phyloP scores from a whole-genome alignment of 1,139 yeast genomes.

The Meyerozyma guilliermondii region DNA sequence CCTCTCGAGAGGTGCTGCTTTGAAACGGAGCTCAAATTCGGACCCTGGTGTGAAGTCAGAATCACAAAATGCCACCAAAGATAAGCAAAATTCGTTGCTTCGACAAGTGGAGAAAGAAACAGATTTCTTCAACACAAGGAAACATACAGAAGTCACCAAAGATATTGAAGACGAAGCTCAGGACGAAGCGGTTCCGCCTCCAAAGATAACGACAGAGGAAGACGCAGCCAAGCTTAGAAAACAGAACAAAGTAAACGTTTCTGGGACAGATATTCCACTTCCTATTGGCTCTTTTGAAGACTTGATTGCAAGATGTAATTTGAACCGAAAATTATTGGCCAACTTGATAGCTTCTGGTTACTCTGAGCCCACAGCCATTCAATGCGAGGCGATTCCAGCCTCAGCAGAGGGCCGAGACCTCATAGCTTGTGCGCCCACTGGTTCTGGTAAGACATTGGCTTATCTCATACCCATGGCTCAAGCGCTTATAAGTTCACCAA shows the following conservation, averaged over 20 bases:
- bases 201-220: slow-evolving; percentile 44
- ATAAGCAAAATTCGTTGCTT: slow-evolving; percentile 30
- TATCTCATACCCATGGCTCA: slow-evolving; percentile 81
- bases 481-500: slow-evolving; percentile 26
- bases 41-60: slow-evolving; percentile 40
- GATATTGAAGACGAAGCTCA: slow-evolving; percentile 14
- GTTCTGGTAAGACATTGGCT: slow-evolving; percentile 90
- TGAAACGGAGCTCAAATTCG: slow-evolving; percentile 49
- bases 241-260: slow-evolving; percentile 54
- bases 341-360: slow-evolving; percentile 70
- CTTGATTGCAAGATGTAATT: slow-evolving; percentile 58
- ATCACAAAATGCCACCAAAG: slow-evolving; percentile 14
- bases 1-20: slow-evolving; percentile 77
- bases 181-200: slow-evolving; percentile 28
- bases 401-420: slow-evolving; percentile 62
- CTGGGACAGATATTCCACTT: slow-evolving; percentile 75
- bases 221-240: slow-evolving; percentile 59
- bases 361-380: slow-evolving; percentile 86
- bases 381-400: slow-evolving; percentile 78
- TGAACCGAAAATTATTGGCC: slow-evolving; percentile 57
- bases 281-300: slow-evolving; percentile 91
- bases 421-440: slow-evolving; percentile 90
- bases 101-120: slow-evolving; percentile 54
- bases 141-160: slow-evolving; percentile 17
- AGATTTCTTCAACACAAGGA: slow-evolving; percentile 66